These are phyloP conservation scores for Mortierella sp. DNA, from an alignment of 371 early-diverging fungal species.

Conservation along the genomic window DNA sequence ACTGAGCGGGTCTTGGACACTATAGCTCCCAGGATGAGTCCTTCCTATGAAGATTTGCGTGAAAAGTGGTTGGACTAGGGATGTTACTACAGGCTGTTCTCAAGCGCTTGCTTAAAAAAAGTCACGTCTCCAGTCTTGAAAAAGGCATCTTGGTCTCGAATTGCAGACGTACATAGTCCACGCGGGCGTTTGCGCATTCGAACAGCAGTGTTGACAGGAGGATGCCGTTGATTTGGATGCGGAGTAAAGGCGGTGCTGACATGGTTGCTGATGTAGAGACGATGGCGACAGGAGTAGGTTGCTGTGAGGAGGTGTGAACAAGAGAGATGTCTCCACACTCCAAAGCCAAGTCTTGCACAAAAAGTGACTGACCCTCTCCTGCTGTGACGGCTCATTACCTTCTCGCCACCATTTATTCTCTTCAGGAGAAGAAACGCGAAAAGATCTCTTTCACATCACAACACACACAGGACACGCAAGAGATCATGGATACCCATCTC, in stretches of 20 bases:
- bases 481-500: neutral
- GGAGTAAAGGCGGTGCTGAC: constrained; percentile 33
- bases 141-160: neutral
- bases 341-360: no score
- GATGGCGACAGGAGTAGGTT: neutral
- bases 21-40: constrained; percentile 42
- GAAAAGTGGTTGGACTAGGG: neutral
- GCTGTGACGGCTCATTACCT: neutral
- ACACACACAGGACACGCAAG: neutral
- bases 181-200: constrained; percentile 54
- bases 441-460: neutral
- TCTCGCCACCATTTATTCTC: neutral
- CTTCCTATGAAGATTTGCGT: constrained; percentile 28
- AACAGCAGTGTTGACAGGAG: constrained; percentile 54
- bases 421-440: neutral
- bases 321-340: neutral
- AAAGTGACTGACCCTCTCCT: no score
- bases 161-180: constrained; percentile 37
- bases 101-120: neutral
- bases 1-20: constrained; percentile 44
- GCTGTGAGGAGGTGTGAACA: neutral
- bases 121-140: neutral
- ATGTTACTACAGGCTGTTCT: neutral
- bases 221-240: constrained; percentile 50
- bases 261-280: constrained; percentile 3